phyloP scores from a whole-genome alignment of 1,284 basidiomycete species.

The Vanrija pseudolonga region DNA sequence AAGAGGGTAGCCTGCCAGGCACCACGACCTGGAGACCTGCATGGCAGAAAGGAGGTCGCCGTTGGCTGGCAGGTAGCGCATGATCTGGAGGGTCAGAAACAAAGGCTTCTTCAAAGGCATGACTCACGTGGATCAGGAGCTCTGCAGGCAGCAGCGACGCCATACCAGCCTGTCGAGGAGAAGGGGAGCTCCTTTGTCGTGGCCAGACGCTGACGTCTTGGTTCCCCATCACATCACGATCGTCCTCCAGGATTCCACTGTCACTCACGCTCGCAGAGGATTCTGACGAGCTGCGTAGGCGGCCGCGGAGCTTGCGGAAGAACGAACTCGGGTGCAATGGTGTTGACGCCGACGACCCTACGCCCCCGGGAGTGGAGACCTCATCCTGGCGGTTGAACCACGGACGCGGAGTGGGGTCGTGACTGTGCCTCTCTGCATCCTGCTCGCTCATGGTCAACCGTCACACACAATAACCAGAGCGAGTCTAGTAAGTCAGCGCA shows the following conservation, averaged over 20 bases:
- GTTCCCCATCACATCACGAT: no score
- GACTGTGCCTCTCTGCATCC: no score
- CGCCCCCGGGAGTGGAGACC: no score
- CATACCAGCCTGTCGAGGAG: no score
- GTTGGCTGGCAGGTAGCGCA: slow-evolving; percentile 72
- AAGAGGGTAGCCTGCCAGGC: slow-evolving; percentile 89
- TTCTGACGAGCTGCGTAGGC: not conserved
- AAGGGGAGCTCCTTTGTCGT: no score
- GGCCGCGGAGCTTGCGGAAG: not conserved
- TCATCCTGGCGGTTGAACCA: no score
- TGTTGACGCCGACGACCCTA: not conserved
- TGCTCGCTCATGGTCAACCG: no score
- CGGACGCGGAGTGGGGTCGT: no score
- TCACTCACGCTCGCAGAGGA: slow-evolving; percentile 7
- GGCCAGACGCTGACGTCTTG: no score
- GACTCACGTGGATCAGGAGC: slow-evolving; percentile 58
- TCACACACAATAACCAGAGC: no score
- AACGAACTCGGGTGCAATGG: not conserved
- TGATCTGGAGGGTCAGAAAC: slow-evolving; percentile 57
- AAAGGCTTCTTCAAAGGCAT: not conserved
- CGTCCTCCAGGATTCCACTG: not conserved
- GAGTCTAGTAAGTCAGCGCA: no score
- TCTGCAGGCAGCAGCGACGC: slow-evolving; percentile 66
- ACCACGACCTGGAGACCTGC: slow-evolving; percentile 87
- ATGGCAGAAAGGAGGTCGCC: slow-evolving; percentile 72